phyloP scores from a whole-genome alignment of 306 rosid genomes.

The Malus fusca region DNA sequence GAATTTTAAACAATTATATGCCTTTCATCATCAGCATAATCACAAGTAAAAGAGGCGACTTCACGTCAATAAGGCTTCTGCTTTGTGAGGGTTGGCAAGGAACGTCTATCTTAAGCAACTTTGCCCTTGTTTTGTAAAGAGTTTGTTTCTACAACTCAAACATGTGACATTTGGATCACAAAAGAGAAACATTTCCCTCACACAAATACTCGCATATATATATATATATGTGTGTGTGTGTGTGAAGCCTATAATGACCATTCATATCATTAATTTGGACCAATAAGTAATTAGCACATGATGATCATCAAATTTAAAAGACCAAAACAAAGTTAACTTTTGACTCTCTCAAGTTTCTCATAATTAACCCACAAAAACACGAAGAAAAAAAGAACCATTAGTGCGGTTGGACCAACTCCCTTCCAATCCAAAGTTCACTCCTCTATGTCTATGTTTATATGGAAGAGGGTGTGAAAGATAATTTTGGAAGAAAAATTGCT shows the following conservation, averaged over 20 bases:
- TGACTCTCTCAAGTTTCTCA: neutral
- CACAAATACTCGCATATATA: too few species aligned
- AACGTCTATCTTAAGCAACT: too few species aligned
- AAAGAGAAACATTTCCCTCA: too few species aligned
- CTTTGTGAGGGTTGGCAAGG: too few species aligned
- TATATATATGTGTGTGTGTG: too few species aligned
- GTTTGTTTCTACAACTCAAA: too few species aligned
- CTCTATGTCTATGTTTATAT: too few species aligned
- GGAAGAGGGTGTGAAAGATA: neutral
- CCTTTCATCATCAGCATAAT: conserved; percentile 5
- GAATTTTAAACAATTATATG: neutral
- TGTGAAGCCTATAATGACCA: neutral
- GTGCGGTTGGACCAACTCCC: neutral
- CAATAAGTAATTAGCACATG: neutral
- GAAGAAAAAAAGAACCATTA: neutral
- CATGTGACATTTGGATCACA: too few species aligned
- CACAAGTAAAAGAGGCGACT: neutral
- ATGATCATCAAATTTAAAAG: neutral
- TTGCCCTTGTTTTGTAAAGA: too few species aligned
- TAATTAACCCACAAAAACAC: neutral
- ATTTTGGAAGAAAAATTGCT: too few species aligned
- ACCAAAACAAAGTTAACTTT: neutral
- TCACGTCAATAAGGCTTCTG: too few species aligned
- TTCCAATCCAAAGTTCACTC: too few species aligned
- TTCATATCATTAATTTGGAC: neutral